Conservation (phyloP, 495 filamentous ascomycete species). For the Gamarada debralockiae region DNA sequence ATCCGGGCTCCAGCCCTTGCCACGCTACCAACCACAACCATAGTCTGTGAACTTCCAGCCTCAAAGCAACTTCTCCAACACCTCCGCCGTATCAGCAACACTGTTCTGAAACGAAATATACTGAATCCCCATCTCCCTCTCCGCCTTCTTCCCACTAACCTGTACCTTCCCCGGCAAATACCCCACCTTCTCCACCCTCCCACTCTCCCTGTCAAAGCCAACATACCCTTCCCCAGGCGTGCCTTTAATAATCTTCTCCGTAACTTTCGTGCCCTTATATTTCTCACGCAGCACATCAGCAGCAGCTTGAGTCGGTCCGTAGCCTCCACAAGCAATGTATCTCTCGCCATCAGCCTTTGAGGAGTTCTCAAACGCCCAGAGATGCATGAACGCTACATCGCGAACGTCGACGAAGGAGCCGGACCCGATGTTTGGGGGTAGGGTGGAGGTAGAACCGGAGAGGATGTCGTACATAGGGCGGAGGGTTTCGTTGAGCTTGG, state of each 20-base stretch:
- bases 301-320: conserved; percentile 30
- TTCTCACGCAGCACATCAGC: conserved; percentile 35
- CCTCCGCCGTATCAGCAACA: conserved; percentile 18
- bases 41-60: no score
- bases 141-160: conserved; percentile 15
- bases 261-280: conserved; percentile 30
- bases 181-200: conserved; percentile 8
- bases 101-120: conserved; percentile 15
- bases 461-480: conserved; percentile 21
- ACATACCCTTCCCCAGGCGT: conserved; percentile 36
- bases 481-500: conserved; percentile 28
- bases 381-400: conserved; percentile 37
- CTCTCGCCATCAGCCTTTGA: conserved; percentile 32
- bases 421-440: conserved; percentile 22
- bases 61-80: conserved; percentile 16
- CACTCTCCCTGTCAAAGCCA: conserved; percentile 23
- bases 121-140: conserved; percentile 17
- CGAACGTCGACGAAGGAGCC: conserved; percentile 37
- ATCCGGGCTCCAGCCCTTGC: no score
- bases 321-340: conserved; percentile 27
- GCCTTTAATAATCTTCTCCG: conserved; percentile 30
- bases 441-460: conserved; percentile 5
- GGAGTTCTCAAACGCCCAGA: conserved; percentile 33
- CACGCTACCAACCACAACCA: no score
- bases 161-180: background rate